phyloP scores from a whole-genome alignment of 106 monocot species.

The Dioscorea zingiberensis region DNA sequence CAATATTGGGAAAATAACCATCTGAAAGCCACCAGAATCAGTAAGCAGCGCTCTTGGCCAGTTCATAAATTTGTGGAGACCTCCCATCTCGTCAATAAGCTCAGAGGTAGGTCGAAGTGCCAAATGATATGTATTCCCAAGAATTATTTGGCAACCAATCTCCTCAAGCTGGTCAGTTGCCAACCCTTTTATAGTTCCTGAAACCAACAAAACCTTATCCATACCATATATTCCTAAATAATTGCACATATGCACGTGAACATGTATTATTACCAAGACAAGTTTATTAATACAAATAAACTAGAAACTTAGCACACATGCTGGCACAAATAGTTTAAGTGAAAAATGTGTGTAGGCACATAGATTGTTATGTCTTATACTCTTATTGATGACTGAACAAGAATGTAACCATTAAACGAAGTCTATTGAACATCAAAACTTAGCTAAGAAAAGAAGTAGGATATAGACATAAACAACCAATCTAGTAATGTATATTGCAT shows the following conservation, averaged over 20 bases:
- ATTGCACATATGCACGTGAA: background rate
- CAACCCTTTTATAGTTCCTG: slow-evolving; percentile 92
- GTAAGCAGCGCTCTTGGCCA: slow-evolving; percentile 95
- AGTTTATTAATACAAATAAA: background rate
- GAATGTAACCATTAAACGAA: background rate
- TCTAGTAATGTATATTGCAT: no score
- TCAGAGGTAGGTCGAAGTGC: slow-evolving; percentile 88
- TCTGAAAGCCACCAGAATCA: slow-evolving; percentile 99
- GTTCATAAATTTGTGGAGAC: slow-evolving; percentile 99
- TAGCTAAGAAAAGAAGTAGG: no score
- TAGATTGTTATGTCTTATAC: no score
- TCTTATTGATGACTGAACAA: no score
- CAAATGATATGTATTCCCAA: slow-evolving; percentile 95
- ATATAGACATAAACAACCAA: no score
- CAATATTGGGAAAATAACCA: no score
- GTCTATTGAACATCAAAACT: no score
- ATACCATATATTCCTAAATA: background rate
- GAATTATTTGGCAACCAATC: slow-evolving; percentile 96
- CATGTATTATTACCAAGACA: background rate
- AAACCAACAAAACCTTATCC: no score
- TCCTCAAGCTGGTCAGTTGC: slow-evolving; percentile 91
- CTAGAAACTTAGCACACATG: background rate
- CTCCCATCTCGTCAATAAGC: slow-evolving; percentile 87
- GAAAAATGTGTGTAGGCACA: background rate
- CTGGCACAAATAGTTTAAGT: background rate